phyloP scores from a whole-genome alignment of 2,329 filamentous ascomycete genomes.

The Fusarium mangiferae region DNA sequence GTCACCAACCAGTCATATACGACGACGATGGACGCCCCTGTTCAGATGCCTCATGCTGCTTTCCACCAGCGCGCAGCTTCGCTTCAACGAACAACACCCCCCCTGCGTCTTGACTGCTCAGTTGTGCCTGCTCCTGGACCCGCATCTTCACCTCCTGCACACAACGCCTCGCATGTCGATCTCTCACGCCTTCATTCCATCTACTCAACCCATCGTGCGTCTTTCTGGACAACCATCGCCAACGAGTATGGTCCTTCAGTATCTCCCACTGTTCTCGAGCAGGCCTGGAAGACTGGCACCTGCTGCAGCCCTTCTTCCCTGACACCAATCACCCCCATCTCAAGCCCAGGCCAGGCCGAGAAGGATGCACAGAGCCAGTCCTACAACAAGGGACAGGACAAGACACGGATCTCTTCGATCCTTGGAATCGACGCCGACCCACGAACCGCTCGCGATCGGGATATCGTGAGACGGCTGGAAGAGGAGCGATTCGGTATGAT shows the following conservation, averaged over 20 bases:
- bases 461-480: slow-evolving; percentile 66
- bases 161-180: slow-evolving; percentile 63
- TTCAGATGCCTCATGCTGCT: slow-evolving; percentile 54
- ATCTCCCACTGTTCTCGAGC: slow-evolving; percentile 72
- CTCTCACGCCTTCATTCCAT: slow-evolving; percentile 74
- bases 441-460: slow-evolving; percentile 66
- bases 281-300: slow-evolving; percentile 70
- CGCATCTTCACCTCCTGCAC: slow-evolving; percentile 47
- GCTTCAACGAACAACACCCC: slow-evolving; percentile 54
- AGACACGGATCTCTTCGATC: slow-evolving; percentile 71
- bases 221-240: slow-evolving; percentile 79
- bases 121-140: slow-evolving; percentile 54
- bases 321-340: slow-evolving; percentile 64
- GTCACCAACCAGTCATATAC: slow-evolving; percentile 54
- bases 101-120: slow-evolving; percentile 70
- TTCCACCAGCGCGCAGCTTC: slow-evolving; percentile 49
- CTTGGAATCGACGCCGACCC: slow-evolving; percentile 69
- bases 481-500: slow-evolving; percentile 57
- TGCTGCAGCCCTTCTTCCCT: slow-evolving; percentile 53
- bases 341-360: slow-evolving; percentile 60
- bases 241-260: slow-evolving; percentile 74
- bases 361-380: slow-evolving; percentile 51
- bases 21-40: slow-evolving; percentile 57
- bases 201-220: slow-evolving; percentile 74
- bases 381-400: slow-evolving; percentile 56